Percentiles rank a stretch among this genome's conserved stretches.
These are phyloP conservation scores for Pezicula rhizophila DNA, from an alignment of 2,329 filamentous ascomycete genomes.

Conservation along the genomic window DNA sequence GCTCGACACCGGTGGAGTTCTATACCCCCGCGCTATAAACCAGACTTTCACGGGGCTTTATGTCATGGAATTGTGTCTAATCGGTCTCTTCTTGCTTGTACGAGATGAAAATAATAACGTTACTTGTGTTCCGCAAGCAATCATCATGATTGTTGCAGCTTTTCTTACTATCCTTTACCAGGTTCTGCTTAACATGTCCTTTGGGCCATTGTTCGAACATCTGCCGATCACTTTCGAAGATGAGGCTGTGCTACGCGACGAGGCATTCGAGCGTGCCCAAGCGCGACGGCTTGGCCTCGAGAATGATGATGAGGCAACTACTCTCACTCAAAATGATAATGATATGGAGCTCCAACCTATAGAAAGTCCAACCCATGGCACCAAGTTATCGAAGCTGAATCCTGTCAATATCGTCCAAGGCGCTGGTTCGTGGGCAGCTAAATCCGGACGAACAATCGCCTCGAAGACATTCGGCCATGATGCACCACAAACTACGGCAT, in stretches of 20 bases:
- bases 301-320: constrained; percentile 35
- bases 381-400: constrained; percentile 20
- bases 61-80: constrained; percentile 84
- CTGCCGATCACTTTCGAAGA: constrained; percentile 94
- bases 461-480: constrained; percentile 40
- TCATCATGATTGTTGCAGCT: constrained; percentile 74
- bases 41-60: constrained; percentile 94
- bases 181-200: constrained; percentile 72
- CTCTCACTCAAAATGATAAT: constrained; percentile 12
- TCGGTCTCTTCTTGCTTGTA: constrained; percentile 83
- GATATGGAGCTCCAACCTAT: constrained; percentile 43
- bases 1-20: constrained; percentile 83
- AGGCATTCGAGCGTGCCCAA: constrained; percentile 78
- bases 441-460: constrained; percentile 23
- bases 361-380: constrained; percentile 22
- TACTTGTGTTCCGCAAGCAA: constrained; percentile 68
- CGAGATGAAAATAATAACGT: constrained; percentile 45
- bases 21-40: constrained; percentile 90
- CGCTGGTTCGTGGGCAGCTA: constrained; percentile 22
- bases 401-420: constrained; percentile 22
- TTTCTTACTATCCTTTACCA: constrained; percentile 73
- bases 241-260: constrained; percentile 84
- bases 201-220: constrained; percentile 79
- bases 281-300: constrained; percentile 61
- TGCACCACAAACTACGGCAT: constrained; percentile 33